These are phyloP conservation scores for Trypanosoma theileri DNA, from an alignment of 208 protist genomes.

Conservation along the genomic window DNA sequence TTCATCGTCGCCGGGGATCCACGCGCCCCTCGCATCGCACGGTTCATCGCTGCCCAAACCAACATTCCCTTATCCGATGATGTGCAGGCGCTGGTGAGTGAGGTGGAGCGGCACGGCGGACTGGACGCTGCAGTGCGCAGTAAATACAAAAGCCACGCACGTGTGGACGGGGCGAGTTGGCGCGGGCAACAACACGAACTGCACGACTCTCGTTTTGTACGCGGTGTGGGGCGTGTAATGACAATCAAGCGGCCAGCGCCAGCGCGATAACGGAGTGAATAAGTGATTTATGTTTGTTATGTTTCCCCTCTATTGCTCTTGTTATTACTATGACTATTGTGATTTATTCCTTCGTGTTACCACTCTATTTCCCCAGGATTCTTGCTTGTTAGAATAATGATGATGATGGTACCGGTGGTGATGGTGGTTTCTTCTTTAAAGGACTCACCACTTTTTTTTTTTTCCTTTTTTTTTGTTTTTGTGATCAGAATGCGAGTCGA, in stretches of 20 bases:
- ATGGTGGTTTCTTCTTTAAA: no score
- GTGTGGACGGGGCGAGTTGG: conserved; percentile 20
- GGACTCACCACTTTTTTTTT: no score
- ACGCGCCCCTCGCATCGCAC: conserved; percentile 48
- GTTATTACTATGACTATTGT: no score
- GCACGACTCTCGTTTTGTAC: conserved; percentile 22
- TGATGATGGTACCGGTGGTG: no score
- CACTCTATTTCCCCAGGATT: no score
- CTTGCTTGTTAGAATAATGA: no score
- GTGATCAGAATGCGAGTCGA: no score
- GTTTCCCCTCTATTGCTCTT: no score
- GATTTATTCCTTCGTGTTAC: no score
- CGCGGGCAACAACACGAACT: background rate
- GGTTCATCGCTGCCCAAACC: conserved; percentile 55
- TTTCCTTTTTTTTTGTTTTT: no score
- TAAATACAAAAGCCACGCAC: conserved; percentile 23
- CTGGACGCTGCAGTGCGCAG: background rate
- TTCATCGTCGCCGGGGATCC: conserved; percentile 87
- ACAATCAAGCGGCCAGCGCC: conserved; percentile 24
- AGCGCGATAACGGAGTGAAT: background rate
- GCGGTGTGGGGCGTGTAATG: conserved; percentile 23
- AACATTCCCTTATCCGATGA: conserved; percentile 16
- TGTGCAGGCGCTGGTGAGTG: conserved; percentile 20
- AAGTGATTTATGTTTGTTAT: background rate
- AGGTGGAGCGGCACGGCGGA: conserved; percentile 20